Base-by-base conservation (phyloP, 2,329 filamentous ascomycete species). In the Penicillium sp. region DNA sequence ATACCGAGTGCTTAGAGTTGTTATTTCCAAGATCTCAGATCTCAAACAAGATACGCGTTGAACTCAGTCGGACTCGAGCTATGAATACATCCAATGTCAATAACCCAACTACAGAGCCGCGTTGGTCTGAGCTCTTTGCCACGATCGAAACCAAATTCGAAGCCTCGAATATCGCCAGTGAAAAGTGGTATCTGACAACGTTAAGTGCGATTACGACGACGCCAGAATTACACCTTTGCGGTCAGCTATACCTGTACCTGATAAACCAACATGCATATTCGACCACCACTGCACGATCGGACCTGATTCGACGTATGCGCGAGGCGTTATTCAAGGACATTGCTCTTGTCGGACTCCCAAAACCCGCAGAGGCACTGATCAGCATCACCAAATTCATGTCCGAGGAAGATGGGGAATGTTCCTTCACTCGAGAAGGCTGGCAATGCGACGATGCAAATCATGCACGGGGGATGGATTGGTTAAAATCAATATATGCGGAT, bases 271-370 rank as follows among this genome's bases (percentile, higher is more conserved):
- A 79, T 65, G 84, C 59, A 16, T 68, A 68, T 50, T 52, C 63
- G 7, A 68, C 60, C 18, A 38, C 48, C 2, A 52, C 54, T 7
- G 59, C 66, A 15, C 58, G 56, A 16, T 46, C 18, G 35, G 44
- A 10, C 13, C 31, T 59, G 15, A 56, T 53, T 8, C 46, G 60
- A 38, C 64, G 67, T 32, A 60, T 71, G 2, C 75, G 83, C 21
- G 83, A 86, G 66, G 77, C 75, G 0, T 69, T 86, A 3, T 68
- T 86, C 52, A 85, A 86, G 66, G 70, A 77, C 5, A 73, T 82
- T 5, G 71, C 72, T 15, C 68, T 86, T 2, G 74, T 83, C 5
- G 83, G 83, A 1, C 80, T 86, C 0, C 82, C 80, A 62, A 85
- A 83, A 63, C 81, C 82, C 2, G 63, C 85, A 3, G 82, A 85